Conservation (phyloP, 768 basidiomycete species). For the Amanita subjunquillea region DNA sequence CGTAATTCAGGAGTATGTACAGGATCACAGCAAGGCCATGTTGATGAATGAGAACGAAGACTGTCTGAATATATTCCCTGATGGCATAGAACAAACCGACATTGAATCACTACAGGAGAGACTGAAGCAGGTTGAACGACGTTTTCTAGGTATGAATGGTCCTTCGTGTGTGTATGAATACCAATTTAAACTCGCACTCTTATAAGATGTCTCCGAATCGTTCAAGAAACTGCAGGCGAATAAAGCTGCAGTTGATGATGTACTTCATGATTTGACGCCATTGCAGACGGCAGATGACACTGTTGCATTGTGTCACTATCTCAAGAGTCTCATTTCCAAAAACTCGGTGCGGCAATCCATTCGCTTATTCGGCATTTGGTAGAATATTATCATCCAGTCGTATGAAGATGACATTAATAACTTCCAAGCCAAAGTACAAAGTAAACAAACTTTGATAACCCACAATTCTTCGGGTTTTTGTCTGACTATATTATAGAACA, state of each 20-base stretch:
- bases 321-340: slow-evolving; percentile 57
- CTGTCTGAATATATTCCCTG: no score
- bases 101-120: slow-evolving; percentile 56
- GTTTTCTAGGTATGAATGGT: slow-evolving; percentile 50
- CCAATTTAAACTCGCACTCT: slow-evolving; percentile 6
- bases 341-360: slow-evolving; percentile 44
- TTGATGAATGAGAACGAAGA: not conserved
- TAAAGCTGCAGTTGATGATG: slow-evolving; percentile 53
- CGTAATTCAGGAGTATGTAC: not conserved
- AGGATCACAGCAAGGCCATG: not conserved
- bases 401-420: slow-evolving; percentile 73
- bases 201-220: slow-evolving; percentile 66
- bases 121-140: slow-evolving; percentile 62
- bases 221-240: slow-evolving; percentile 70
- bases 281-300: slow-evolving; percentile 55
- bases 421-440: slow-evolving; percentile 58
- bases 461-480: not conserved
- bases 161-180: not conserved
- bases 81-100: slow-evolving; percentile 10
- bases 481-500: slow-evolving; percentile 42
- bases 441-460: slow-evolving; percentile 33
- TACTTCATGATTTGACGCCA: slow-evolving; percentile 65
- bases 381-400: slow-evolving; percentile 28
- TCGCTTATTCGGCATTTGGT: not conserved
- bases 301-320: slow-evolving; percentile 61